Evolutionary conservation across 129 eudicot species (phyloP), one percentile per base, ranked within the genome.

Genomic region (Escallonia herrerae): DNA sequence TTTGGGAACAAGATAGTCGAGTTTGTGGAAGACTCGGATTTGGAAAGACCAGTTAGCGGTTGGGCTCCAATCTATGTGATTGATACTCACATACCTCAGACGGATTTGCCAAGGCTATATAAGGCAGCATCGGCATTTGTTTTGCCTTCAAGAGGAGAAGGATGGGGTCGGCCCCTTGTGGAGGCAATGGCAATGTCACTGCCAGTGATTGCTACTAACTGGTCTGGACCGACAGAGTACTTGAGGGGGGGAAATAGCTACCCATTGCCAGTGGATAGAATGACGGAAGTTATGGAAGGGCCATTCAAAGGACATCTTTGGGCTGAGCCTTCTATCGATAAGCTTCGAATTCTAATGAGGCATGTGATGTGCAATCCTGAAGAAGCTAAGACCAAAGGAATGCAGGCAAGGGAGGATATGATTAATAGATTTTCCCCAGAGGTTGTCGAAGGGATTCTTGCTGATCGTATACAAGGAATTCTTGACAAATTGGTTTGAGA

Each of bases 211-310:
- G 71, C 87, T 3, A 86, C 95, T 7, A 90, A 86, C 63, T 90
- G 97, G 97, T 90, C 97, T 2, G 97, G 97, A 22, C 97, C 95
- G 11, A 81, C 91, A 0, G 97, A 90, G 83, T 90, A 74, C 72
- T 61, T 90, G 81, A 86, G 69, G 2, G 83, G 70, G 39, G 79
- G 77, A 43, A 90, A 90, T 74, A 77, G 97, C 72, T 90, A 83
- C 62, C 95, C 86, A 10, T 48, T 90, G 74, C 67, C 89, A 0
- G 75, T 81, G 43, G 95, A 82, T 44, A 71, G 72, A 51, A 83
- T 84, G 95, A 90, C 86, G 79, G 85, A 81, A 77, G 97, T 86
- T 14, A 14, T n/a, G 33, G 83, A 86, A 70, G 95, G 95, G 40
- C 95, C 97, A 37, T 90, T 86, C 41, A 65, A 81, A 71, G 95